These are phyloP conservation scores for Penicillium digitatum DNA, from an alignment of 2,329 filamentous ascomycete genomes.

Conservation along the genomic window DNA sequence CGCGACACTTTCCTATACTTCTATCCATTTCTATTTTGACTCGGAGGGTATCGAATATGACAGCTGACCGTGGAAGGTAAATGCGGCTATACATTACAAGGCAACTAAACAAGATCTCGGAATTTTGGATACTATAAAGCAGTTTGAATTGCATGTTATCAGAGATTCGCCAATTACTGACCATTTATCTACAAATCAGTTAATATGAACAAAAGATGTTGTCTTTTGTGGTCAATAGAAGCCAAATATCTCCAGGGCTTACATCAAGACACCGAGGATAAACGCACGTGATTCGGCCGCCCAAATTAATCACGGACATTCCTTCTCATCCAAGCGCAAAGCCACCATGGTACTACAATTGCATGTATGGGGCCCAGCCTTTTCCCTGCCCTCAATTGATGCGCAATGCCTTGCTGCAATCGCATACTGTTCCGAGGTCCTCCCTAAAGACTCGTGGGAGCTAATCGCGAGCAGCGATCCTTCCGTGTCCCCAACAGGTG, in stretches of 20 bases:
- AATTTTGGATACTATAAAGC: neutral
- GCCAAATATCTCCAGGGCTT: neutral
- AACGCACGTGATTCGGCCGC: conserved; percentile 24
- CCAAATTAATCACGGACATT: conserved; percentile 13
- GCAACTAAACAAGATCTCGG: neutral
- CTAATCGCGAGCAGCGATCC: conserved; percentile 71
- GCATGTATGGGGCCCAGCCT: conserved; percentile 86
- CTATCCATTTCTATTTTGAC: neutral
- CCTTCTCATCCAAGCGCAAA: conserved; percentile 18
- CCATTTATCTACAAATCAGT: neutral
- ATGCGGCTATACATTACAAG: neutral
- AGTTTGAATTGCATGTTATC: neutral
- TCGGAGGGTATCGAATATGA: neutral
- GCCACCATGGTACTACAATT: conserved; percentile 62
- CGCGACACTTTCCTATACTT: neutral
- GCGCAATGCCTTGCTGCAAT: conserved; percentile 82
- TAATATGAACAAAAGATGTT: neutral
- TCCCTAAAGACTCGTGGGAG: conserved; percentile 61
- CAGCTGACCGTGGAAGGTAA: neutral
- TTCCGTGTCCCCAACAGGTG: conserved; percentile 66
- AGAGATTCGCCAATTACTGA: neutral
- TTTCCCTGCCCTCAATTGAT: conserved; percentile 84
- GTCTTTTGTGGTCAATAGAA: neutral
- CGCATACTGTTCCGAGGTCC: conserved; percentile 65
- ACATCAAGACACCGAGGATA: conserved; percentile 2